Evolutionary conservation across 805 yeast species (phyloP).

Genomic region (Kregervanrija fluxuum): DNA sequence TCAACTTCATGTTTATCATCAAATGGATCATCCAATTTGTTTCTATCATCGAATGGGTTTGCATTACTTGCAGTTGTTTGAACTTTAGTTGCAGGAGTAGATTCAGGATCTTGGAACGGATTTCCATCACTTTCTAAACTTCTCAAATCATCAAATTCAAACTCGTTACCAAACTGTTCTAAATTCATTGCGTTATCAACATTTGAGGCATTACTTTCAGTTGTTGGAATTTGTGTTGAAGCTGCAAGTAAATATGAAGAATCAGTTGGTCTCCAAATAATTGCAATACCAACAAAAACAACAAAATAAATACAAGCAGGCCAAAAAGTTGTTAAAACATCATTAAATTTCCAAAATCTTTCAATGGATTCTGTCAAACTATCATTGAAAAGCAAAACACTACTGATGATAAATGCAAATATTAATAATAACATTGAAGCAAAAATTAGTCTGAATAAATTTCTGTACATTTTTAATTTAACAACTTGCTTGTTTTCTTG

Average conservation of each 20-base stretch:
- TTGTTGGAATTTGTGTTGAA: conserved; percentile 78
- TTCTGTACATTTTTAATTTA: conserved; percentile 80
- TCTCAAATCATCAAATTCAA: conserved; percentile 52
- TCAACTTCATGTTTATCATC: conserved; percentile 14
- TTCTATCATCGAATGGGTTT: conserved; percentile 27
- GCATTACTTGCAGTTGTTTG: conserved; percentile 5
- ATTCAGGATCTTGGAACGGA: conserved; percentile 21
- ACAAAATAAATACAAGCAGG: conserved; percentile 81
- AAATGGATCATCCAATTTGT: conserved; percentile 10
- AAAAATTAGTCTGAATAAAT: conserved; percentile 66
- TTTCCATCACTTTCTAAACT: conserved; percentile 34
- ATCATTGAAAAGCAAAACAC: conserved; percentile 66
- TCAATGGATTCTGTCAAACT: conserved; percentile 72
- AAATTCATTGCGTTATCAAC: conserved; percentile 21
- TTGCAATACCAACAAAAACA: conserved; percentile 76
- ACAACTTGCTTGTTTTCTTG: conserved; percentile 85
- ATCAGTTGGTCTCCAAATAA: conserved; percentile 97
- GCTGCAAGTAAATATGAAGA: conserved; percentile 93
- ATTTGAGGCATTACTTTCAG: conserved; percentile 33
- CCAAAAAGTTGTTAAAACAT: conserved; percentile 90
- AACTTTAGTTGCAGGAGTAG: neutral
- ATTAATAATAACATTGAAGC: conserved; percentile 63
- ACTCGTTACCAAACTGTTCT: conserved; percentile 42
- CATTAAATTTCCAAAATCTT: conserved; percentile 85
- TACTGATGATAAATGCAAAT: conserved; percentile 62